Evolutionary conservation across 73 alveolate species (phyloP), one percentile per base, ranked within the genome.

Genomic region (Effrenium voratum): DNA sequence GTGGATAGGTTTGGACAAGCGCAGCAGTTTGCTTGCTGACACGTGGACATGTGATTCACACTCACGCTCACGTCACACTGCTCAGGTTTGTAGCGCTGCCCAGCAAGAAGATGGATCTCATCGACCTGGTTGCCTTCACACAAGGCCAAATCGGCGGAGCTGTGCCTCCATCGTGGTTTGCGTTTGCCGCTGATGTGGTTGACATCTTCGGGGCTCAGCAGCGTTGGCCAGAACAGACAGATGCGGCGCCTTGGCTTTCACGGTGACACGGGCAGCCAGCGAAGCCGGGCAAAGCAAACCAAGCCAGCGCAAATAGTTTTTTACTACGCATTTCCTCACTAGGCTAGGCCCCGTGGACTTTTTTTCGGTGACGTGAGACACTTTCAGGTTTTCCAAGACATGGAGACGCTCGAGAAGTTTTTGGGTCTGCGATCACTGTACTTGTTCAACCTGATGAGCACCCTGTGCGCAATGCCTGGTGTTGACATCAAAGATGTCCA

Each of bases 121-220:
- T 49, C 13, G 92, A 49, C 34, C 40, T 81, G 75, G 24, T 81
- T 28, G 46, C 50, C 76, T 81, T 81, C 75, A 81, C 49, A 32
- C 92, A 81, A 36, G 92, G 75, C 30, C 75, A 22, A 3, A 5
- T 81, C 45, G 72, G 28, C 22, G 3, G 4, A 3, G 34, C 13
- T 5, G 50, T 81, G 52, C 92, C 92, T 2, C 45, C 66, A 5
- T 19, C 12, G 40, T 81, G 92, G 92, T 45, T 52, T 15, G 28
- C 66, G 13, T 81, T 81, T 49, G 92, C 68, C n/a, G 43, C 75
- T 0, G 92, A 81, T 52, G 92, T 81, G 41, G 73, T n/a, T 1
- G 92, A 81, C 38, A 49, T 57, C 0, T 81, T 30, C 41, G 76
- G 49, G 1, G 41, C 75, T 22, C 92, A 75, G 6, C n/a, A 38